Evolutionary conservation across 176 grass and related monocot species (phyloP).

Genomic region (Triticum turgidum): DNA sequence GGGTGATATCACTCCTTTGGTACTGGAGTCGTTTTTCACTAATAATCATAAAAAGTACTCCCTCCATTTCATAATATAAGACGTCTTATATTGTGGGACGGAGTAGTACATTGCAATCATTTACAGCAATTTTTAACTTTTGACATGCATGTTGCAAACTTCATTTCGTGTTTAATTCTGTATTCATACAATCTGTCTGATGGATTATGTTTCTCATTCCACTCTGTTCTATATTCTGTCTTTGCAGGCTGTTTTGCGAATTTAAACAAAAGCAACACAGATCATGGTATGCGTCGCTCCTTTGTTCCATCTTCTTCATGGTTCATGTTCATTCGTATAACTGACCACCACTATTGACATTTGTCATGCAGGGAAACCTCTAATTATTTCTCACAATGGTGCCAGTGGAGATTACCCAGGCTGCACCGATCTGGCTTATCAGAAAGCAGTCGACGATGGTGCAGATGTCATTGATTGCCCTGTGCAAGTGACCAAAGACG

Average conservation of each 20-base stretch:
- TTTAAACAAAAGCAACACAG: constrained; percentile 67
- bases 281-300: constrained; percentile 53
- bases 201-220: constrained; percentile 29
- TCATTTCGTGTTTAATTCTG: constrained; percentile 8
- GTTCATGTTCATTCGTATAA: not conserved
- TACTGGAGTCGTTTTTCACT: not conserved
- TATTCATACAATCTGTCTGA: not conserved
- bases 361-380: constrained; percentile 52
- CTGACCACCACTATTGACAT: not conserved
- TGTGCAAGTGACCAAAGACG: constrained; percentile 82
- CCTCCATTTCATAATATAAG: no score
- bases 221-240: constrained; percentile 10
- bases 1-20: not conserved
- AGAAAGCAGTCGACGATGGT: constrained; percentile 65
- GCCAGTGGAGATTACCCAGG: constrained; percentile 94
- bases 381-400: constrained; percentile 90
- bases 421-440: constrained; percentile 92
- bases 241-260: constrained; percentile 79
- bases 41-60: not conserved
- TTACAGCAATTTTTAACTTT: not conserved
- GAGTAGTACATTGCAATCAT: not conserved
- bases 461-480: constrained; percentile 95
- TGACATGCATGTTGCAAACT: not conserved
- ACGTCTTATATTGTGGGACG: no score
- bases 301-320: not conserved